phyloP scores from a whole-genome alignment of 371 early-diverging fungal species.

The Mortierella sp. region DNA sequence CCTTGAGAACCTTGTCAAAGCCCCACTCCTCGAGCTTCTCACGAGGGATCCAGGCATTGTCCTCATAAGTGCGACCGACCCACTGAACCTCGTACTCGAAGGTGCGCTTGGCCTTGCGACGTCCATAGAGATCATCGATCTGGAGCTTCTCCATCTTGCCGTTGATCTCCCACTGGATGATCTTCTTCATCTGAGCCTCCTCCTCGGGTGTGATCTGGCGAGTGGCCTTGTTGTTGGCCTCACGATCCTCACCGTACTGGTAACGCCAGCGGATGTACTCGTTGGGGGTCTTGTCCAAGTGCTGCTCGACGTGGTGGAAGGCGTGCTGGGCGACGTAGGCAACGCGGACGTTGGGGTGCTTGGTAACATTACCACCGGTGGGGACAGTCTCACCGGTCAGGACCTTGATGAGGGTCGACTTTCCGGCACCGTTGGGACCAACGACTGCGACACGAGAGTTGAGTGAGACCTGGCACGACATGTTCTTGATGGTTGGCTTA shows the following conservation, averaged over 20 bases:
- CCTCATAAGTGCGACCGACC: slow-evolving; percentile 68
- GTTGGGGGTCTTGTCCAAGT: slow-evolving; percentile 78
- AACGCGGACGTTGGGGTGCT: slow-evolving; percentile 65
- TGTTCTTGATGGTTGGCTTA: slow-evolving; percentile 59
- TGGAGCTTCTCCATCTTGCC: slow-evolving; percentile 68
- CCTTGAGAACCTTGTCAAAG: slow-evolving; percentile 73
- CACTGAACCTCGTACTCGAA: slow-evolving; percentile 75
- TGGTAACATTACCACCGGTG: slow-evolving; percentile 73
- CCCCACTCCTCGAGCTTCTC: slow-evolving; percentile 76
- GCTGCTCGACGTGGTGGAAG: slow-evolving; percentile 78
- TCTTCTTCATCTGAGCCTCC: slow-evolving; percentile 69
- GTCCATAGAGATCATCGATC: slow-evolving; percentile 67
- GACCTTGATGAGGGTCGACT: slow-evolving; percentile 45
- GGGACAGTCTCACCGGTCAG: slow-evolving; percentile 78
- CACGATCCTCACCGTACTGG: slow-evolving; percentile 74
- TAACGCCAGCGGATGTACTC: slow-evolving; percentile 76
- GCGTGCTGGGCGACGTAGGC: slow-evolving; percentile 82
- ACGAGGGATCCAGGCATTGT: slow-evolving; percentile 78
- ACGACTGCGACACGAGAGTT: too few species aligned
- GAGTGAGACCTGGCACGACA: too few species aligned
- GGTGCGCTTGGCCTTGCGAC: slow-evolving; percentile 75
- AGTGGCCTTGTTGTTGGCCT: slow-evolving; percentile 68
- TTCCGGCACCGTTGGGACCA: too few species aligned
- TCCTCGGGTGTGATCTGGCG: slow-evolving; percentile 70
- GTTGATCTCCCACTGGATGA: slow-evolving; percentile 63